Evolutionary conservation across 2,329 filamentous ascomycete species (phyloP).

Genomic region (Elsinoe necatrix): DNA sequence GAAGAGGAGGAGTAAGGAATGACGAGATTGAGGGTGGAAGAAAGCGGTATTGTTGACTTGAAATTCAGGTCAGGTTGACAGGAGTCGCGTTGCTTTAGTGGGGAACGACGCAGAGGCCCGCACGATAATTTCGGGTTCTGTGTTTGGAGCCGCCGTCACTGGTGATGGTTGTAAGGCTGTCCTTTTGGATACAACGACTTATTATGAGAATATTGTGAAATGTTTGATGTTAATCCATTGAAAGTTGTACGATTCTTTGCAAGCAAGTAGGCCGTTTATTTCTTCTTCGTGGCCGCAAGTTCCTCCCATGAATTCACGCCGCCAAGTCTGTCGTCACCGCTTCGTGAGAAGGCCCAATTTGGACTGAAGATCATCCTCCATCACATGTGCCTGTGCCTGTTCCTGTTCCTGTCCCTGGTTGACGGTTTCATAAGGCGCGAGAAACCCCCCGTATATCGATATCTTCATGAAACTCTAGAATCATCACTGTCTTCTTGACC

Average conservation of each 20-base stretch:
- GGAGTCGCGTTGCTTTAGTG: constrained; percentile 15
- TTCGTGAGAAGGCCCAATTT: background rate
- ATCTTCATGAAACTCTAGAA: background rate
- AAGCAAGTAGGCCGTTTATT: background rate
- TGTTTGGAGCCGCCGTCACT: background rate
- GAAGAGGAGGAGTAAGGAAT: background rate
- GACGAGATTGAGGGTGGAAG: background rate
- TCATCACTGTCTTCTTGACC: constrained; percentile 49
- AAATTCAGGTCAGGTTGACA: constrained; percentile 8
- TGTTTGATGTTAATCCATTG: background rate
- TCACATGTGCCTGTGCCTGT: background rate
- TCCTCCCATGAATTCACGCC: background rate
- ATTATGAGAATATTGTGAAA: background rate
- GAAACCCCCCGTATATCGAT: background rate
- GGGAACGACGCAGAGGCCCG: constrained; percentile 12
- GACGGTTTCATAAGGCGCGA: background rate
- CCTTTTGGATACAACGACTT: background rate
- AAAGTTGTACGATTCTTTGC: background rate
- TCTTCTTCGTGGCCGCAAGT: background rate
- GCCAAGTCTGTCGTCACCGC: constrained; percentile 12
- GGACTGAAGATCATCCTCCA: background rate
- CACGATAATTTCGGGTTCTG: constrained; percentile 12
- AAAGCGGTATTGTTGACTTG: constrained; percentile 5
- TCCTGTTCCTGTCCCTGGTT: background rate
- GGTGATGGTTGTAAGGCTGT: background rate